Evolutionary conservation across 495 filamentous ascomycete species (phyloP).

Genomic region (Choiromyces venosus): DNA sequence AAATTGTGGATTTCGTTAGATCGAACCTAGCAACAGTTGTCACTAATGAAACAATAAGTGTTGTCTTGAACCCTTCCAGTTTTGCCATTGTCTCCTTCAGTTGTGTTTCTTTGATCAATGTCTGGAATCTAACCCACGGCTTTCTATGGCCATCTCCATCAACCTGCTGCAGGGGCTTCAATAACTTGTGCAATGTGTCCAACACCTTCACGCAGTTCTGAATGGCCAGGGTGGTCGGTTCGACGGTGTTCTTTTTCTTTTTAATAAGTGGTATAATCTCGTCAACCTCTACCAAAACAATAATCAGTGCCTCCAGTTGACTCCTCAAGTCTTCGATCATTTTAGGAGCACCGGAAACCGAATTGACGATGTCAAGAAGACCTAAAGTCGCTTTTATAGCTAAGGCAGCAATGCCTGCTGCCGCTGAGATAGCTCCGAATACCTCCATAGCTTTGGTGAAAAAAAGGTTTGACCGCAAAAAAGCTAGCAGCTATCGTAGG

Average conservation of each 20-base stretch:
- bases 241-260: background rate
- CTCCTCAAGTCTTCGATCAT: background rate
- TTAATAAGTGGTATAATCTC: background rate
- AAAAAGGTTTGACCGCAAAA: background rate
- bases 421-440: background rate
- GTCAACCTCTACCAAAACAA: background rate
- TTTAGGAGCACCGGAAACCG: background rate
- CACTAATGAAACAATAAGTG: background rate
- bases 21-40: background rate
- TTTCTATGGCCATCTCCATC: background rate
- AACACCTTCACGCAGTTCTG: background rate
- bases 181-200: background rate
- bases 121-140: background rate
- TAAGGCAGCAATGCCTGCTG: background rate
- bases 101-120: background rate
- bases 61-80: background rate
- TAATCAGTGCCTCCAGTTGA: background rate
- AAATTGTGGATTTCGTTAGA: background rate
- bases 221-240: background rate
- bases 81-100: background rate
- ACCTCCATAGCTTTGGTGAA: background rate
- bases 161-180: background rate
- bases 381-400: background rate
- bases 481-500: background rate
- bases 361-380: background rate